A percentile compares a stretch with the other conserved stretches of the same genome.
Evolutionary conservation across 768 basidiomycete genomes (phyloP).

Genomic region (Tricholoma saponaceum): DNA sequence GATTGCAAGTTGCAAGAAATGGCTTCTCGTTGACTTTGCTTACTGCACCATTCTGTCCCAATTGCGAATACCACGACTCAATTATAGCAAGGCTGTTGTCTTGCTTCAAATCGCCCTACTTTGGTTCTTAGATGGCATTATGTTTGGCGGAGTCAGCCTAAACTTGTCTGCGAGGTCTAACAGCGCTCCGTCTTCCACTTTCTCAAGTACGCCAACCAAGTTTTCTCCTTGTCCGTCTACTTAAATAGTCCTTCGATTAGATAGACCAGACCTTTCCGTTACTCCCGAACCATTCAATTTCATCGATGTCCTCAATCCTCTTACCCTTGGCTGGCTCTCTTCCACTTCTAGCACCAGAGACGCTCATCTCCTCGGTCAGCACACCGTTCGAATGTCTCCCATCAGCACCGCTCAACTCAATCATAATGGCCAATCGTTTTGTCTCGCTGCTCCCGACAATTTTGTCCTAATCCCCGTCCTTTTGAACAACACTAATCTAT

Average conservation of each 20-base stretch:
- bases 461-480: conserved; percentile 75
- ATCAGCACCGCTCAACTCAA: conserved; percentile 92
- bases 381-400: conserved; percentile 89
- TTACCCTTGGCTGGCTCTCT: conserved; percentile 49
- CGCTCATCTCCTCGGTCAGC: conserved; percentile 73
- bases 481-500: conserved; percentile 85
- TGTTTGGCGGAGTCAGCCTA: conserved; percentile 70
- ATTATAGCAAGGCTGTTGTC: conserved; percentile 61
- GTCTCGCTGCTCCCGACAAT: conserved; percentile 51
- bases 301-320: conserved; percentile 42
- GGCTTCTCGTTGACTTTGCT: conserved; percentile 66
- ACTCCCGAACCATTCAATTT: conserved; percentile 45
- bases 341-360: conserved; percentile 41
- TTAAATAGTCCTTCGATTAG: conserved; percentile 13
- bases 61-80: conserved; percentile 72
- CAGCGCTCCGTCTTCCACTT: conserved; percentile 4
- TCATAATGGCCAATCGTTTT: conserved; percentile 69
- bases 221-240: not conserved
- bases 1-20: conserved; percentile 53
- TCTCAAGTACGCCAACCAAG: conserved; percentile 25
- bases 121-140: conserved; percentile 61
- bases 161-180: conserved; percentile 26
- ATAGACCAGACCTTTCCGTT: conserved; percentile 33
- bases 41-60: conserved; percentile 54
- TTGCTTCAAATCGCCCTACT: conserved; percentile 56